Conservation (phyloP, 129 eudicot species). For the Ambrosia artemisiifolia region DNA sequence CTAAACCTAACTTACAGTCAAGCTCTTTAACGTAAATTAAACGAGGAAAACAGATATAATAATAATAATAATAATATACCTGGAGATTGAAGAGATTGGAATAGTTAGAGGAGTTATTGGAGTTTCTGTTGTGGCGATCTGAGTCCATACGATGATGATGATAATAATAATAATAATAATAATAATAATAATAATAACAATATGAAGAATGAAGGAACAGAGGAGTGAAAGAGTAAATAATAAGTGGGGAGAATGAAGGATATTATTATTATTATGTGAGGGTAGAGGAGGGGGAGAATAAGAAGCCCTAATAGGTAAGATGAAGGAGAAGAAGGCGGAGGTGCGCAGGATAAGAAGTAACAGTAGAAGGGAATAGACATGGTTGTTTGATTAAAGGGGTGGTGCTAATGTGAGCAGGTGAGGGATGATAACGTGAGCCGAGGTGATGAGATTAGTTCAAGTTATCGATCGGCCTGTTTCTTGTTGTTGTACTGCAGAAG, state of each 20-base stretch:
- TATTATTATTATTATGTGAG: not conserved
- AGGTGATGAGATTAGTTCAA: conserved; percentile 12
- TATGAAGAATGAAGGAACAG: not conserved
- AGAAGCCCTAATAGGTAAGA: conserved; percentile 42
- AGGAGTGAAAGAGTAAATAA: conserved; percentile 11
- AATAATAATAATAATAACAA: conserved; percentile 14
- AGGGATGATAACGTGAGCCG: conserved; percentile 33
- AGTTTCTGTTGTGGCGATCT: conserved; percentile 36
- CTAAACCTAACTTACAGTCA: too few species aligned
- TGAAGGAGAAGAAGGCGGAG: conserved; percentile 38
- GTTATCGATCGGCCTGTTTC: conserved; percentile 14
- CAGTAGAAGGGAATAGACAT: conserved; percentile 23
- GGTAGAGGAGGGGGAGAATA: conserved; percentile 22
- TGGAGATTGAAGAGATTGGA: conserved; percentile 92
- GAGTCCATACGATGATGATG: conserved; percentile 49
- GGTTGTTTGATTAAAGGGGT: conserved; percentile 22
- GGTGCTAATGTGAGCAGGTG: conserved; percentile 31
- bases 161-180: conserved; percentile 11
- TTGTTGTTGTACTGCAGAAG: conserved; percentile 3
- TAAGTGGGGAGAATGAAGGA: conserved; percentile 1
- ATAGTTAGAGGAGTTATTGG: conserved; percentile 51
- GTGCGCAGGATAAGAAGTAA: conserved; percentile 39
- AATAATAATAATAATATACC: conserved; percentile 27
- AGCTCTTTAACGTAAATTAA: too few species aligned
- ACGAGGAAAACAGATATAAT: not conserved